phyloP scores from a whole-genome alignment of 192 early-diverging fungal species.

The Kappamyces sp. region DNA sequence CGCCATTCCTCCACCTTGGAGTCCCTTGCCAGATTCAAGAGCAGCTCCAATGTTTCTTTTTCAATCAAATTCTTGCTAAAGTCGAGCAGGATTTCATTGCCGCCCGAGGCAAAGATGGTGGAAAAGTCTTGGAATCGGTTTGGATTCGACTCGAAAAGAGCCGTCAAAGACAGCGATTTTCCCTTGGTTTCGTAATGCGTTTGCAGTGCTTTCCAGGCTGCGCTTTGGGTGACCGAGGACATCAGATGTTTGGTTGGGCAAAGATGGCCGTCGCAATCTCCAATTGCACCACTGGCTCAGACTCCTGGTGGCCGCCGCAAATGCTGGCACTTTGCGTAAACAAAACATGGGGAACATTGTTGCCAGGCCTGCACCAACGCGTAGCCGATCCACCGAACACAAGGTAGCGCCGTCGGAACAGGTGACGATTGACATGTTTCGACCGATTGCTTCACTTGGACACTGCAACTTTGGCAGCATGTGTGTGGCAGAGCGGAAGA shows the following conservation, averaged over 20 bases:
- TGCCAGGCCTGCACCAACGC: too few relatives aligned
- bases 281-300: too few relatives aligned
- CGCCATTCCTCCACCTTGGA: conserved; percentile 82
- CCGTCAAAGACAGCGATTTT: conserved; percentile 67
- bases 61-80: conserved; percentile 94
- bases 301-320: too few relatives aligned
- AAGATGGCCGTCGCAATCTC: too few relatives aligned
- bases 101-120: conserved; percentile 55
- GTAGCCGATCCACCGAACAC: too few relatives aligned
- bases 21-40: conserved; percentile 78
- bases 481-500: conserved; percentile 78
- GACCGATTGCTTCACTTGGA: too few relatives aligned
- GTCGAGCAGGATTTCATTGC: conserved; percentile 74
- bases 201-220: conserved; percentile 84
- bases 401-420: too few relatives aligned
- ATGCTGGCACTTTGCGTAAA: too few relatives aligned
- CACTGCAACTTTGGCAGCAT: too few relatives aligned
- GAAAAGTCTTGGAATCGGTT: conserved; percentile 75
- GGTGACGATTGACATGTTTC: too few relatives aligned
- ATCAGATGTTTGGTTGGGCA: conserved; percentile 6
- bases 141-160: conserved; percentile 72
- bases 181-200: conserved; percentile 74
- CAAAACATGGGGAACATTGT: too few relatives aligned
- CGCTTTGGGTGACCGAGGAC: conserved; percentile 24
- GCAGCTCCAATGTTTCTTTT: conserved; percentile 69